phyloP scores from a whole-genome alignment of 768 basidiomycete genomes.

The Kwoniella sp. region DNA sequence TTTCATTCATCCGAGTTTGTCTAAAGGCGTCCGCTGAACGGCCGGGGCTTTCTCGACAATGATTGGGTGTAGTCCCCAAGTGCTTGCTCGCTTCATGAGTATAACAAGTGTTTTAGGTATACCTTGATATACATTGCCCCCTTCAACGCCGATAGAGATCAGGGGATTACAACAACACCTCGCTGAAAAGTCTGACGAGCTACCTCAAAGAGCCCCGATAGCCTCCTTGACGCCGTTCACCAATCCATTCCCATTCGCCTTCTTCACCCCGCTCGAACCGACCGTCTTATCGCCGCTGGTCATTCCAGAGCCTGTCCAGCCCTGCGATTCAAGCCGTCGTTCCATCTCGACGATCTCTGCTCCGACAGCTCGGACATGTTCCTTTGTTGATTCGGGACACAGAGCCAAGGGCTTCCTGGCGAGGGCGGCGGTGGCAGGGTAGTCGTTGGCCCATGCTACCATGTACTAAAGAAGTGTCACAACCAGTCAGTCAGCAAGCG shows the following conservation, averaged over 20 bases:
- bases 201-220: slow-evolving; percentile 39
- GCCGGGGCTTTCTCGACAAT: no score
- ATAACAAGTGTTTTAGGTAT: no score
- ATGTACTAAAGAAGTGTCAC: no score
- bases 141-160: no score
- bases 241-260: slow-evolving; percentile 20
- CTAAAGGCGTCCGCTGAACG: no score
- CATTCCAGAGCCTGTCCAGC: slow-evolving; percentile 20
- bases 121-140: no score
- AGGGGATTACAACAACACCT: no score
- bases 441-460: slow-evolving; percentile 18
- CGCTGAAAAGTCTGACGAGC: no score
- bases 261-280: slow-evolving; percentile 6
- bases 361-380: slow-evolving; percentile 14
- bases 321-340: slow-evolving; percentile 27
- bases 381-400: slow-evolving; percentile 29
- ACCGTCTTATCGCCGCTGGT: background rate
- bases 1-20: no score
- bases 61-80: no score
- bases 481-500: no score
- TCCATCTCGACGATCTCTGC: slow-evolving; percentile 26
- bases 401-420: slow-evolving; percentile 29
- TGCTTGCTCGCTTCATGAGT: no score
- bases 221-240: slow-evolving; percentile 16
- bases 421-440: slow-evolving; percentile 25